phyloP scores from a whole-genome alignment of 768 basidiomycete species.

The Rubroboletus pulcherrimus region DNA sequence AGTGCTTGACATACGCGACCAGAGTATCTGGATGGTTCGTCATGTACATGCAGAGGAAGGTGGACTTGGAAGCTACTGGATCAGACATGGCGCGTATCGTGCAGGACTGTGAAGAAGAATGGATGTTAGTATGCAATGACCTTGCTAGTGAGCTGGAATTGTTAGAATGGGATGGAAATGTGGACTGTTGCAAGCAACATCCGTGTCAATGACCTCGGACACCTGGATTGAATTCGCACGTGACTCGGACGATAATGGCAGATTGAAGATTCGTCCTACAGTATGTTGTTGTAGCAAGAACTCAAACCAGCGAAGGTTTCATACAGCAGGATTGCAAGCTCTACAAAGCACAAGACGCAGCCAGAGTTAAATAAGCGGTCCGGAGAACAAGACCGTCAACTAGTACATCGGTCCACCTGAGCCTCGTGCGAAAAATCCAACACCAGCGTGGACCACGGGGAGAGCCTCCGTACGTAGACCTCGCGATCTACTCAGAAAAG shows the following conservation, averaged over 20 bases:
- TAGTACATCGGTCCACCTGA: background rate
- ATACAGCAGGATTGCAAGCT: background rate
- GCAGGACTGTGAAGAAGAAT: background rate
- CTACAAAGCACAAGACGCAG: background rate
- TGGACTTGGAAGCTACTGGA: constrained; percentile 70
- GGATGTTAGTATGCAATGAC: background rate
- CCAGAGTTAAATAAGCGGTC: background rate
- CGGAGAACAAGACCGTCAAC: background rate
- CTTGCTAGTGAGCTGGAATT: background rate
- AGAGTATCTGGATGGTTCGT: constrained; percentile 78
- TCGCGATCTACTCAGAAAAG: background rate
- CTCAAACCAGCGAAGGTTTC: too few relatives aligned
- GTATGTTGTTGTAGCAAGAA: too few relatives aligned
- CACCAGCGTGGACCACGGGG: background rate
- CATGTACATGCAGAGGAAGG: constrained; percentile 83
- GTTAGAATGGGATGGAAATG: background rate
- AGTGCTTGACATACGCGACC: constrained; percentile 79
- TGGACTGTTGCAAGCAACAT: background rate
- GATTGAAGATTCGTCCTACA: too few relatives aligned
- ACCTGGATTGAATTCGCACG: background rate
- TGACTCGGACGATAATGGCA: too few relatives aligned
- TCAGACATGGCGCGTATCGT: constrained; percentile 47
- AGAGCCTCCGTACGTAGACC: background rate
- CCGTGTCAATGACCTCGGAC: background rate
- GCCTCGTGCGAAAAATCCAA: background rate